These are phyloP conservation scores for Nemania sp. DNA, from an alignment of 2,329 filamentous ascomycete genomes.

Conservation along the genomic window DNA sequence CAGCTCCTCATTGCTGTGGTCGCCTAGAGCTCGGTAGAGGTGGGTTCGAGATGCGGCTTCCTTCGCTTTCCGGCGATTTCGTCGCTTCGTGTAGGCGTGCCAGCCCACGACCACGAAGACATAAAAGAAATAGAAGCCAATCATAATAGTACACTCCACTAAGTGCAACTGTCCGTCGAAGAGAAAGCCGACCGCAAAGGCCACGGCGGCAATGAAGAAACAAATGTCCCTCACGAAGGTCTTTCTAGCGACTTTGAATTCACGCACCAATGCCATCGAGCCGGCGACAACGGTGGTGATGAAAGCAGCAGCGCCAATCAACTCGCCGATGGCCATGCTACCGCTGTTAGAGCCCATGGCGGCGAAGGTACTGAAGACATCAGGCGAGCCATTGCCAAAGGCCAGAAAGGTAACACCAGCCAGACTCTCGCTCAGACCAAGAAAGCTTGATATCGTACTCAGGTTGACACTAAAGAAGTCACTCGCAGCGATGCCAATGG, in stretches of 20 bases:
- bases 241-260: slow-evolving; percentile 87
- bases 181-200: slow-evolving; percentile 85
- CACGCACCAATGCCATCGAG: slow-evolving; percentile 94
- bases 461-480: slow-evolving; percentile 99
- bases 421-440: slow-evolving; percentile 94
- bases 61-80: slow-evolving; percentile 62
- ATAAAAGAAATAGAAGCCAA: slow-evolving; percentile 88
- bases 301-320: slow-evolving; percentile 93
- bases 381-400: slow-evolving; percentile 96
- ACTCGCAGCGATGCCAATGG: slow-evolving; percentile 95
- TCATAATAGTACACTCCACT: slow-evolving; percentile 92
- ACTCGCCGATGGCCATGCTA: slow-evolving; percentile 92
- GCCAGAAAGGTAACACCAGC: slow-evolving; percentile 95
- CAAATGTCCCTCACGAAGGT: slow-evolving; percentile 90
- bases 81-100: slow-evolving; percentile 81
- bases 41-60: slow-evolving; percentile 76
- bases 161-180: slow-evolving; percentile 80
- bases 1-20: slow-evolving; percentile 56
- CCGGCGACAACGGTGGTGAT: slow-evolving; percentile 96
- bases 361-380: slow-evolving; percentile 98
- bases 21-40: slow-evolving; percentile 63
- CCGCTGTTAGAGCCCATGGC: slow-evolving; percentile 97
- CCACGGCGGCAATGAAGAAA: slow-evolving; percentile 87
- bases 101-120: slow-evolving; percentile 85
- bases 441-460: slow-evolving; percentile 84